Conservation (phyloP, 129 eudicot species). For the Sambucus nigra region DNA sequence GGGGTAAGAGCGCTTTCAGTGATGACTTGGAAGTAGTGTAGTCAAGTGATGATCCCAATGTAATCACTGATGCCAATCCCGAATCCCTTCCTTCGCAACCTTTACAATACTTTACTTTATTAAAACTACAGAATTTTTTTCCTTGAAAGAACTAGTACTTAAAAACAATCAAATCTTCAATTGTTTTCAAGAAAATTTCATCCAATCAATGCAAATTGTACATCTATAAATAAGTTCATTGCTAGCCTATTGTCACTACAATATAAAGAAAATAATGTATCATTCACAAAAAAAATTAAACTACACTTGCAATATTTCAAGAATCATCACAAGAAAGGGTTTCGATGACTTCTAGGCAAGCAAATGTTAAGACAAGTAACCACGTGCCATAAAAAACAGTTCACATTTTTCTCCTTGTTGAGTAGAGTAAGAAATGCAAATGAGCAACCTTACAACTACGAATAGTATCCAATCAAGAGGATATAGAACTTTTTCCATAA, state of each 20-base stretch:
- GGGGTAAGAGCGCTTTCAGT: slow-evolving; percentile 41
- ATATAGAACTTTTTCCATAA: no score
- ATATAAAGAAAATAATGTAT: not conserved
- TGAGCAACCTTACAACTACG: no score
- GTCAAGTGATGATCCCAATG: slow-evolving; percentile 67
- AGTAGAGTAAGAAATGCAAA: no score
- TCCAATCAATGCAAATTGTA: not conserved
- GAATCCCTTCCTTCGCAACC: slow-evolving; percentile 41
- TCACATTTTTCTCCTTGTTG: no score
- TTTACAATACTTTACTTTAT: slow-evolving; percentile 6
- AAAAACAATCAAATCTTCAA: not conserved
- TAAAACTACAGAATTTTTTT: not conserved
- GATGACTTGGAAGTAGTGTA: slow-evolving; percentile 68
- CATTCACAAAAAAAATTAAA: not conserved
- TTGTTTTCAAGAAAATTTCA: not conserved
- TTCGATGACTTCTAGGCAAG: no score
- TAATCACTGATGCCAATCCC: slow-evolving; percentile 44
- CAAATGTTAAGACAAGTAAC: no score
- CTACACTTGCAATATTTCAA: no score
- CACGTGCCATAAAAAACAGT: no score
- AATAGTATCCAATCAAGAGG: no score
- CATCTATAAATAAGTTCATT: not conserved
- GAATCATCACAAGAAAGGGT: no score
- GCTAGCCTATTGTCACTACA: not conserved
- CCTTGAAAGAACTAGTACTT: slow-evolving; percentile 4